Evolutionary conservation across 306 rosid genomes (phyloP).

Genomic region (Delonix regia): DNA sequence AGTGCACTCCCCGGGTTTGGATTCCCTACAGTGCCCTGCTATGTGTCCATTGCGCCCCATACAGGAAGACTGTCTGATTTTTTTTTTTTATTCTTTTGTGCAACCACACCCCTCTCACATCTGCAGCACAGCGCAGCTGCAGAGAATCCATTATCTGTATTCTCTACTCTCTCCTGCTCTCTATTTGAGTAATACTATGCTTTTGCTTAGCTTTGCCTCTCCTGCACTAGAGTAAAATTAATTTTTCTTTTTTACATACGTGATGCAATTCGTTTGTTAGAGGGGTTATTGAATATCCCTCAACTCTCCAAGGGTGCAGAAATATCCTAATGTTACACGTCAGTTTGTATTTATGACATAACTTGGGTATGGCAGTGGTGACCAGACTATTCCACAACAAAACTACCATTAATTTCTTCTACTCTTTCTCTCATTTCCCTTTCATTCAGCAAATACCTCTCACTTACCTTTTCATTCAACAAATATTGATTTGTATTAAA

Average conservation of each 20-base stretch:
- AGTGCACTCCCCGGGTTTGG: too few relatives aligned
- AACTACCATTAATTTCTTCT: constrained; percentile 7
- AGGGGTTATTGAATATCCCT: background rate
- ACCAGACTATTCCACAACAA: constrained; percentile 5
- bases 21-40: too few relatives aligned
- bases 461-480: constrained; percentile 19
- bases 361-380: background rate
- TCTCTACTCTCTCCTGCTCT: too few relatives aligned
- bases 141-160: too few relatives aligned
- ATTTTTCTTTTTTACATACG: background rate
- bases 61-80: too few relatives aligned
- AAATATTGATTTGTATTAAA: background rate
- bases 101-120: too few relatives aligned
- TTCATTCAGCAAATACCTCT: constrained; percentile 20
- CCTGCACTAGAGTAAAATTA: too few relatives aligned
- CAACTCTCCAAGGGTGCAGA: background rate
- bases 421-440: constrained; percentile 9
- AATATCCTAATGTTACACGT: background rate
- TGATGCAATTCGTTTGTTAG: background rate
- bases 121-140: too few relatives aligned
- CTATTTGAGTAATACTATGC: too few relatives aligned
- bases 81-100: too few relatives aligned
- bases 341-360: background rate
- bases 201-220: too few relatives aligned
- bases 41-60: too few relatives aligned